phyloP scores from a whole-genome alignment of 768 basidiomycete genomes.

The Rhodotorula graminis region DNA sequence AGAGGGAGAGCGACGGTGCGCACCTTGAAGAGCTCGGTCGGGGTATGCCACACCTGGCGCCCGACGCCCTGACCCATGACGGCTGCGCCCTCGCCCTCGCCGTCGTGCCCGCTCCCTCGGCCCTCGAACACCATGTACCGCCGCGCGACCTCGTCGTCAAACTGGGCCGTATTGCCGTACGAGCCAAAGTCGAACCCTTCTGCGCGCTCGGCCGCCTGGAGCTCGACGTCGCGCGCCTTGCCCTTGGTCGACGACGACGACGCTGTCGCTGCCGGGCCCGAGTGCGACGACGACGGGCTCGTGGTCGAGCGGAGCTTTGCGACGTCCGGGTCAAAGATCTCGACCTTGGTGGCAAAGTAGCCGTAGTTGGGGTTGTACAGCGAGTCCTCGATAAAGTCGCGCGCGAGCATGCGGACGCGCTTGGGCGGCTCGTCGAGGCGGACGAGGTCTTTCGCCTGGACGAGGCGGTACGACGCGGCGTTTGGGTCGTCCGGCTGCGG shows the following conservation, averaged over 20 bases:
- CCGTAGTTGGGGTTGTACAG: conserved; percentile 97
- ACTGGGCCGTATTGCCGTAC: conserved; percentile 66
- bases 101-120: conserved; percentile 47
- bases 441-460: conserved; percentile 69
- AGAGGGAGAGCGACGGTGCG: conserved; percentile 34
- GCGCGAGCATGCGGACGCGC: conserved; percentile 83
- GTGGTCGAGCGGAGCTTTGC: background rate
- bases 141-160: conserved; percentile 72
- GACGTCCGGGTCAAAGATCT: conserved; percentile 61
- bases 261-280: no score
- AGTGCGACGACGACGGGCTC: conserved; percentile 41
- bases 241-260: conserved; percentile 17
- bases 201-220: conserved; percentile 9
- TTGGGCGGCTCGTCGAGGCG: conserved; percentile 59
- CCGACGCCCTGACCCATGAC: conserved; percentile 58
- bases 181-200: conserved; percentile 61
- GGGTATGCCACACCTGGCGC: conserved; percentile 95
- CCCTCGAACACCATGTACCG: conserved; percentile 67
- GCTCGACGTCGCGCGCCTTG: background rate
- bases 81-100: conserved; percentile 3
- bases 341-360: conserved; percentile 89
- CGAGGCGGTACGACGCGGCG: conserved; percentile 51
- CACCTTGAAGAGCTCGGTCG: conserved; percentile 95
- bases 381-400: conserved; percentile 95
- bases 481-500: conserved; percentile 25